Base-by-base conservation (phyloP, 306 rosid species). In the Calophaca sinica region DNA sequence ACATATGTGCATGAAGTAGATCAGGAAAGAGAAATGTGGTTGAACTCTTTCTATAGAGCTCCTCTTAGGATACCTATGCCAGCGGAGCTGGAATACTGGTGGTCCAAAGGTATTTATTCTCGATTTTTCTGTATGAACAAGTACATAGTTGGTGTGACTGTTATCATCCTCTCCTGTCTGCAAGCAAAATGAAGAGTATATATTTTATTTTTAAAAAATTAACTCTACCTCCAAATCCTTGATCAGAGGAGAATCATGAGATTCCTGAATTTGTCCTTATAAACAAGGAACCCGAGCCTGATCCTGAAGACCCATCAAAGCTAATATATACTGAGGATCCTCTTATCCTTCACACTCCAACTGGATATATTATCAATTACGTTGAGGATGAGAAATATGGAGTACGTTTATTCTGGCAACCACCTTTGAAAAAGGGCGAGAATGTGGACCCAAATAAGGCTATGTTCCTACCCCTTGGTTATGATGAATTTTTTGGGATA, bases 31-130 rank as follows among this genome's bases (percentile, higher is more conserved):
- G 91, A 91, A 85, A 88, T 91, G 98, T 94, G 98, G 98, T 78
- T 94, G 70, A 94, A 94, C 87, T 91, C 97, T 62, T 94, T 94
- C 80, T 94, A 94, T 67, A 94, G 79, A 84, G 84, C 96, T 81
- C 98, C 98, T 35, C 86, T 91, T 74, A 91, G 97, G 84, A 71
- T 94, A 62, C 96, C 98, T 12, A 94, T 94, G 98, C 97, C 97
- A 63, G 89, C 98, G 57, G 98, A 94, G 87, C 93, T 94, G 48
- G 97, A 91, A 82, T 73, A 91, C 84, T 91, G 96, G 97, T 94
- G 98, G 98, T 11, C 77, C 54, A 83, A 82, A 44, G 89, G 97
- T 91, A 84, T 62, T 75, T 48, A 55, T 76, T 60, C 64, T 14
- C 73, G 7, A 0, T 13, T 38, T 48, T 57, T 58, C 28, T 63